phyloP scores from a whole-genome alignment of 2,329 filamentous ascomycete species.

The Aspergillus oerlinghausenensis region DNA sequence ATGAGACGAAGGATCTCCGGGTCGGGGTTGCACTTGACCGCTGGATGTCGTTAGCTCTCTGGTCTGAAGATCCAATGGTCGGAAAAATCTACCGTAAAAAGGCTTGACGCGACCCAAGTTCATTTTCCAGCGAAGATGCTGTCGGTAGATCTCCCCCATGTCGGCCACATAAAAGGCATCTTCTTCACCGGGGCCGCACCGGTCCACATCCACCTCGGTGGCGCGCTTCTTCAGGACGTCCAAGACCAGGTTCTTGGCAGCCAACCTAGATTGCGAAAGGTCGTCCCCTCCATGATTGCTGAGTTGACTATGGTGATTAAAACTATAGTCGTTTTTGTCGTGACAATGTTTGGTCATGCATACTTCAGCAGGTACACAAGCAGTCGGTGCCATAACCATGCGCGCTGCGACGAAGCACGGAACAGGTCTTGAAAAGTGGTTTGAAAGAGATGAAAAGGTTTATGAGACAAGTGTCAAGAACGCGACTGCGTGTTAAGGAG shows the following conservation, averaged over 20 bases:
- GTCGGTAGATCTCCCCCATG: slow-evolving; percentile 96
- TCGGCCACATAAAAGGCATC: slow-evolving; percentile 98
- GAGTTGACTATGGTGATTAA: slow-evolving; percentile 26
- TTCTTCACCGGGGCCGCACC: slow-evolving; percentile 87
- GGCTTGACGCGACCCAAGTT: slow-evolving; percentile 89
- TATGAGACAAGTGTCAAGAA: slow-evolving; percentile 12
- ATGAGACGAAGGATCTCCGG: slow-evolving; percentile 82
- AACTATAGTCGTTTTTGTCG: slow-evolving; percentile 30
- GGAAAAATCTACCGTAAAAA: slow-evolving; percentile 75
- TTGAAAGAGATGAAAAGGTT: slow-evolving; percentile 11
- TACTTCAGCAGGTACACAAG: slow-evolving; percentile 51
- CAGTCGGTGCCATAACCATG: slow-evolving; percentile 69
- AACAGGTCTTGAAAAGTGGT: slow-evolving; percentile 17
- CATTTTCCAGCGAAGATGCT: slow-evolving; percentile 97
- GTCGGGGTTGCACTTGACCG: slow-evolving; percentile 98
- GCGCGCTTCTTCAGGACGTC: slow-evolving; percentile 82
- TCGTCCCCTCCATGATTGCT: slow-evolving; percentile 45
- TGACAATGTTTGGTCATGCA: slow-evolving; percentile 30
- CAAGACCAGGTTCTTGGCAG: slow-evolving; percentile 76
- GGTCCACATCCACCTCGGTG: slow-evolving; percentile 76
- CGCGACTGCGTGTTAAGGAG: slow-evolving; percentile 69
- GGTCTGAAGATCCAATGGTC: not conserved
- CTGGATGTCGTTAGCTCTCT: slow-evolving; percentile 41
- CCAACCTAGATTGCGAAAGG: slow-evolving; percentile 38
- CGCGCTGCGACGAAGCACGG: slow-evolving; percentile 30